phyloP scores from a whole-genome alignment of 78 protist genomes.

The slime mould (Dictyostelium discoideum) region DNA sequence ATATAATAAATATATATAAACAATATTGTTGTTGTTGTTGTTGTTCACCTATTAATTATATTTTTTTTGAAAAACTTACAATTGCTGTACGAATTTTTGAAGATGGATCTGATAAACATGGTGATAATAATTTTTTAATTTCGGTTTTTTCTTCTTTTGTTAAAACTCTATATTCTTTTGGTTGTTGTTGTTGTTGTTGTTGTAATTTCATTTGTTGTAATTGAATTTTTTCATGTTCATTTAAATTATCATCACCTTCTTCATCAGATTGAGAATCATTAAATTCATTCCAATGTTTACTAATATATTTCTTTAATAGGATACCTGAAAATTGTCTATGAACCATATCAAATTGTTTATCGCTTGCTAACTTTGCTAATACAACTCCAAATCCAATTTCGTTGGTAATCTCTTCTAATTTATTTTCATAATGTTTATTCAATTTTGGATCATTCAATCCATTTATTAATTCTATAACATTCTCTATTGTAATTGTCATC shows the following conservation, averaged over 20 bases:
- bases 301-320: slow-evolving; percentile 5
- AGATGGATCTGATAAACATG: slow-evolving; percentile 35
- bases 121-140: slow-evolving; percentile 22
- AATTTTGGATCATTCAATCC: slow-evolving; percentile 16
- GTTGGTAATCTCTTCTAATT: background rate
- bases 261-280: background rate
- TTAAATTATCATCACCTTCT: background rate
- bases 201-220: background rate
- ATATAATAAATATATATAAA: too few species aligned
- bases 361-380: background rate
- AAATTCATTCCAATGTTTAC: slow-evolving; percentile 26
- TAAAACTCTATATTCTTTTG: background rate
- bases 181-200: background rate
- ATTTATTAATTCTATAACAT: slow-evolving; percentile 5
- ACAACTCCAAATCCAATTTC: background rate
- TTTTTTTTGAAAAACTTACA: background rate
- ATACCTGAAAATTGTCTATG: slow-evolving; percentile 26
- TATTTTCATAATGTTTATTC: background rate
- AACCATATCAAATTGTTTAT: background rate
- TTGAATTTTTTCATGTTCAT: background rate
- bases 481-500: background rate
- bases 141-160: background rate
- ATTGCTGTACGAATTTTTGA: slow-evolving; percentile 68
- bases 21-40: too few species aligned
- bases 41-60: too few species aligned